Evolutionary conservation across 805 yeast species (phyloP).

Genomic region (Schwanniomyces sp.): DNA sequence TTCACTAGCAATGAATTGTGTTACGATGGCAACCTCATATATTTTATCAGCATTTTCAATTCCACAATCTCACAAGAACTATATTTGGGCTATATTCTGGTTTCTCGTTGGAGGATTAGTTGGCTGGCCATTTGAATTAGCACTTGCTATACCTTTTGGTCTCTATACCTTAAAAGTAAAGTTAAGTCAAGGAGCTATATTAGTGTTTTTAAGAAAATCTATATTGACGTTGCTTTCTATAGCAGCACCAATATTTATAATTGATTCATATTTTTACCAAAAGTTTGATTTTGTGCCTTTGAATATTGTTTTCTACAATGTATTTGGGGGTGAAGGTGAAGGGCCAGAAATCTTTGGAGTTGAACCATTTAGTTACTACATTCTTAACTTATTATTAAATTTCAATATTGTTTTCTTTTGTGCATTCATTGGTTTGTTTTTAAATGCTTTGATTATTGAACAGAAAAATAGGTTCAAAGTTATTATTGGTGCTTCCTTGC

Average conservation of each 20-base stretch:
- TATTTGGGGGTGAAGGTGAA: constrained; percentile 59
- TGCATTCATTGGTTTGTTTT: constrained; percentile 38
- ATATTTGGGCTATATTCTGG: constrained; percentile 37
- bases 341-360: constrained; percentile 93
- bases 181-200: constrained; percentile 2
- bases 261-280: constrained; percentile 66
- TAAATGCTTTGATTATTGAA: constrained; percentile 16
- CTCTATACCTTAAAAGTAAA: constrained; percentile 20
- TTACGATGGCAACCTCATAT: constrained; percentile 43
- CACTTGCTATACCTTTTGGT: constrained; percentile 61
- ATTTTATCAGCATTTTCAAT: constrained; percentile 24
- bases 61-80: neutral
- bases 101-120: constrained; percentile 67
- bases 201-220: constrained; percentile 1
- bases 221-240: constrained; percentile 13
- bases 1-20: constrained; percentile 59
- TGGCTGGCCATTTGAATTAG: constrained; percentile 91
- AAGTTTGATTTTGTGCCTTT: constrained; percentile 68
- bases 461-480: constrained; percentile 7
- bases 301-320: constrained; percentile 83
- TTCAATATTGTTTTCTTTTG: constrained; percentile 58
- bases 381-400: constrained; percentile 67
- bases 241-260: constrained; percentile 25
- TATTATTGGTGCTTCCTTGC: constrained; percentile 28
- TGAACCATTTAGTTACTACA: constrained; percentile 75